These are phyloP conservation scores for Henningerozyma blattae DNA, from an alignment of 805 yeast species.

Conservation along the genomic window DNA sequence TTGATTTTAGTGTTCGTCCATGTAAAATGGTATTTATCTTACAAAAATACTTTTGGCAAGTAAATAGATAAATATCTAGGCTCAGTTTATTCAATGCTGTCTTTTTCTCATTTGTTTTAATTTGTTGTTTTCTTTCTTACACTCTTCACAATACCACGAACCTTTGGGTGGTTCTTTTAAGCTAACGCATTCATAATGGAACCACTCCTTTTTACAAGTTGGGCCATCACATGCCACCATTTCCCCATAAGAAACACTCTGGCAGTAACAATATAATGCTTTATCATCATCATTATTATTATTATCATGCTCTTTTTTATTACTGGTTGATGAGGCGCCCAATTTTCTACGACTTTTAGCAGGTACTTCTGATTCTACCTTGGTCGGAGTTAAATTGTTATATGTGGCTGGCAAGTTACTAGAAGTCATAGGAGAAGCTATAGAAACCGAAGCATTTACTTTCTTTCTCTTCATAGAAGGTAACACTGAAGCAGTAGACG, in stretches of 20 bases:
- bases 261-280: slow-evolving; percentile 90
- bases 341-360: too few species aligned
- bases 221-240: slow-evolving; percentile 99
- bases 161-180: slow-evolving; percentile 77
- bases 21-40: too few species aligned
- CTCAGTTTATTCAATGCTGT: neutral
- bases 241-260: slow-evolving; percentile 93
- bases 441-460: neutral
- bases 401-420: neutral
- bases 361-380: neutral
- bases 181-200: slow-evolving; percentile 88
- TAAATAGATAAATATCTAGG: too few species aligned
- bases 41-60: too few species aligned
- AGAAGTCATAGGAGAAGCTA: neutral
- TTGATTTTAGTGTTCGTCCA: too few species aligned
- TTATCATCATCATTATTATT: slow-evolving; percentile 36
- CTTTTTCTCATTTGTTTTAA: neutral
- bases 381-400: neutral
- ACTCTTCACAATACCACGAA: slow-evolving; percentile 70
- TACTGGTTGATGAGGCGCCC: too few species aligned
- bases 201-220: slow-evolving; percentile 87
- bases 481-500: too few species aligned
- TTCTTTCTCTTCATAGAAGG: slow-evolving; percentile 17
- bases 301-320: slow-evolving; percentile 1
- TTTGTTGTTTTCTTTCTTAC: slow-evolving; percentile 21